Evolutionary conservation across 345 rosid species (phyloP).

Genomic region (Brassica carinata): DNA sequence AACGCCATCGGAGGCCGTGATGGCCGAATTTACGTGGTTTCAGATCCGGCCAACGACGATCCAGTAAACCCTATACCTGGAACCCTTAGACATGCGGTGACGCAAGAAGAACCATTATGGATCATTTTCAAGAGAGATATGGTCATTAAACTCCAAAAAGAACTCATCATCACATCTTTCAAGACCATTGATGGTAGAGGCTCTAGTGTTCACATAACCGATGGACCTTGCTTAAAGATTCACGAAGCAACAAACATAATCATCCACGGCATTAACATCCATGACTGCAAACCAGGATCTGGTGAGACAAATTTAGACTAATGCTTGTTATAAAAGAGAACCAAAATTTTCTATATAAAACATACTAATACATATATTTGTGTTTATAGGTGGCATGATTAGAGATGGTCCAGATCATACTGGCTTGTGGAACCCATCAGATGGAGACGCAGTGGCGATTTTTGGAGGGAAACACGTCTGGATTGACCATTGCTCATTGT

Average conservation of each 20-base stretch:
- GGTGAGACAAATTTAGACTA: slow-evolving; percentile 1
- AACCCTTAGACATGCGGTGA: slow-evolving; percentile 68
- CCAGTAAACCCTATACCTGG: slow-evolving; percentile 68
- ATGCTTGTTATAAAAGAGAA: not conserved
- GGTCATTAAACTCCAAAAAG: slow-evolving; percentile 64
- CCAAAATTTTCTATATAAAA: not conserved
- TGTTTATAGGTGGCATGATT: slow-evolving; percentile 43
- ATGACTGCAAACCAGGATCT: slow-evolving; percentile 62
- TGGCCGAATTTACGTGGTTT: slow-evolving; percentile 66
- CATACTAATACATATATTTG: not conserved
- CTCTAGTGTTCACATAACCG: slow-evolving; percentile 68
- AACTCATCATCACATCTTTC: slow-evolving; percentile 66
- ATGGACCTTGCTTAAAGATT: slow-evolving; percentile 77
- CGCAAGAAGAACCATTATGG: slow-evolving; percentile 79
- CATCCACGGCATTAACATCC: slow-evolving; percentile 76
- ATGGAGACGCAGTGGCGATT: slow-evolving; percentile 70
- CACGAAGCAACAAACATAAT: slow-evolving; percentile 65
- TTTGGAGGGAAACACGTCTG: slow-evolving; percentile 59
- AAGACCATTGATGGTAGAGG: slow-evolving; percentile 88
- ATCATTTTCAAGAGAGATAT: slow-evolving; percentile 75
- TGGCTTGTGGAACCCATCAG: slow-evolving; percentile 58
- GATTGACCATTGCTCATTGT: slow-evolving; percentile 80
- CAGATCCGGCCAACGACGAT: slow-evolving; percentile 58
- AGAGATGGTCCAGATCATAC: slow-evolving; percentile 61
- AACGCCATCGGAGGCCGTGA: slow-evolving; percentile 67